phyloP scores from a whole-genome alignment of 495 filamentous ascomycete genomes.

The Tuber borchii region DNA sequence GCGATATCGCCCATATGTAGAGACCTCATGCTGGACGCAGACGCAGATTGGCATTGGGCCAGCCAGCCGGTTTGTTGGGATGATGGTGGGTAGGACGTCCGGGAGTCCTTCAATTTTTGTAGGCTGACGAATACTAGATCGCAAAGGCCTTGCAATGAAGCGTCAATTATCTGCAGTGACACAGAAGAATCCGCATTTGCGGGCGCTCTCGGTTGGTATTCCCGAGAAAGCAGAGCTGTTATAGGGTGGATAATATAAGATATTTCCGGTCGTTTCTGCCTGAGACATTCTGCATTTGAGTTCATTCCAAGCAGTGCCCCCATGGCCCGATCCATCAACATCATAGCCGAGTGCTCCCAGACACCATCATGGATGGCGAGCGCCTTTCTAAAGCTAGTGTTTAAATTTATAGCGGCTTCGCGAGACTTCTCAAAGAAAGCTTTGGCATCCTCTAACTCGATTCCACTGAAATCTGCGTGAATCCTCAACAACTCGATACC shows the following conservation, averaged over 20 bases:
- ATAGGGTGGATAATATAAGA: constrained; percentile 32
- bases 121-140: constrained; percentile 67
- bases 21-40: constrained; percentile 53
- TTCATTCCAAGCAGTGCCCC: constrained; percentile 47
- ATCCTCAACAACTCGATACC: constrained; percentile 25
- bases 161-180: constrained; percentile 46
- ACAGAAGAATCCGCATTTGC: neutral
- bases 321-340: constrained; percentile 48
- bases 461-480: constrained; percentile 28
- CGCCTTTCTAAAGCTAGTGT: constrained; percentile 16
- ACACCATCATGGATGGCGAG: constrained; percentile 23
- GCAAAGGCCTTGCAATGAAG: constrained; percentile 52
- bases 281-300: constrained; percentile 44
- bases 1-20: constrained; percentile 55
- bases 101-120: constrained; percentile 58
- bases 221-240: constrained; percentile 22
- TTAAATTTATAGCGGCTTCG: constrained; percentile 12
- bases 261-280: constrained; percentile 29
- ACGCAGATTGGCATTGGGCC: constrained; percentile 53
- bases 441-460: constrained; percentile 17
- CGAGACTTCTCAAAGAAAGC: constrained; percentile 14
- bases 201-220: neutral
- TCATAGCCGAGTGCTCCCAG: constrained; percentile 34
- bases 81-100: constrained; percentile 47
- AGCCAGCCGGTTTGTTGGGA: constrained; percentile 60